Conservation (phyloP, 108 stramenopile species). For the Fistulifera pelliculosa region DNA sequence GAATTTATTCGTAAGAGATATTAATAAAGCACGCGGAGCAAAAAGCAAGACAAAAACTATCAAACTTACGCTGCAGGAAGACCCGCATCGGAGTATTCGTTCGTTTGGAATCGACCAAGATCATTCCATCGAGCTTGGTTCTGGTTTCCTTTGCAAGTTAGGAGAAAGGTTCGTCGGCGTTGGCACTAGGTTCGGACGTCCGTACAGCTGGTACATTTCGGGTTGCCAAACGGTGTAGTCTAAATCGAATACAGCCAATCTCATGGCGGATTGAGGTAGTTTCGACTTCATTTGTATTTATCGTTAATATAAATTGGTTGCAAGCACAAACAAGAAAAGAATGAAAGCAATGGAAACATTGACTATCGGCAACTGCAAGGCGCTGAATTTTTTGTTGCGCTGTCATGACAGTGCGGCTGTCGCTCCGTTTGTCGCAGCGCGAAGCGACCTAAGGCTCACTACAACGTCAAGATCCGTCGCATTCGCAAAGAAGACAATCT, state of each 20-base stretch:
- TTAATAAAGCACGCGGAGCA: slow-evolving; percentile 1
- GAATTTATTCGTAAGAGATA: too few species aligned
- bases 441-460: too few species aligned
- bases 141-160: slow-evolving; percentile 5
- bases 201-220: slow-evolving; percentile 37
- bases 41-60: background rate
- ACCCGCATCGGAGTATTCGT: slow-evolving; percentile 24
- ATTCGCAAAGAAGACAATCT: too few species aligned
- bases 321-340: too few species aligned
- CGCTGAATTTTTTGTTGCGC: too few species aligned
- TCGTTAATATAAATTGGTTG: too few species aligned
- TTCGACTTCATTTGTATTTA: slow-evolving; percentile 5
- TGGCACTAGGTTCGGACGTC: slow-evolving; percentile 14
- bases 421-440: too few species aligned
- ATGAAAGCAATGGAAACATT: too few species aligned
- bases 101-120: slow-evolving; percentile 14
- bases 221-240: slow-evolving; percentile 47
- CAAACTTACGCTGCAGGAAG: slow-evolving; percentile 34
- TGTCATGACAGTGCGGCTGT: too few species aligned
- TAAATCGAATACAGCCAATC: slow-evolving; percentile 36
- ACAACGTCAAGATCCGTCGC: too few species aligned
- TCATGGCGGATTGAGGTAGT: background rate
- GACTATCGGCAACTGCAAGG: too few species aligned
- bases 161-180: slow-evolving; percentile 10
- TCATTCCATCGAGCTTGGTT: slow-evolving; percentile 15